Evolutionary conservation across 306 rosid species (phyloP).

Genomic region (Cicer chorassanicum): DNA sequence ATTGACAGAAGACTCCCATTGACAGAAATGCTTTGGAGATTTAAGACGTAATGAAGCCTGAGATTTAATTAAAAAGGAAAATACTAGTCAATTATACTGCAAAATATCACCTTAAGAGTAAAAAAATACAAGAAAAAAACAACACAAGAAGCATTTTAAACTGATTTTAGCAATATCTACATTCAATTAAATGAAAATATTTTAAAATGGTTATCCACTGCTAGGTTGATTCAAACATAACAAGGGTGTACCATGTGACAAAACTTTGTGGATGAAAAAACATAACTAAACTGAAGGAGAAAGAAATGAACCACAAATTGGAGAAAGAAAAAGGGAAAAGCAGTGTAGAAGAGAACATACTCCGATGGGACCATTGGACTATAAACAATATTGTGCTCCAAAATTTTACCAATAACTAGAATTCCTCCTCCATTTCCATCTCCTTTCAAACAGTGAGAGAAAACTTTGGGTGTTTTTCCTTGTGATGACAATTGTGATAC

Average conservation of each 20-base stretch:
- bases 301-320: too few species aligned
- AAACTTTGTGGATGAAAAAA: background rate
- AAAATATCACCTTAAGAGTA: constrained; percentile 28
- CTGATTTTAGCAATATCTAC: background rate
- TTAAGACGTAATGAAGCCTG: background rate
- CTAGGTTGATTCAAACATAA: constrained; percentile 23
- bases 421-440: constrained; percentile 91
- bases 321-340: constrained; percentile 30
- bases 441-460: constrained; percentile 92
- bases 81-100: constrained; percentile 40
- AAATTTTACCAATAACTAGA: constrained; percentile 91
- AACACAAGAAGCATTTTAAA: constrained; percentile 32
- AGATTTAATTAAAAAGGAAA: constrained; percentile 38
- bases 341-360: background rate
- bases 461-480: constrained; percentile 75
- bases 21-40: constrained; percentile 44
- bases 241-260: constrained; percentile 1
- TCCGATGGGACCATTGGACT: constrained; percentile 81
- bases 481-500: constrained; percentile 82
- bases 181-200: background rate
- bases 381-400: constrained; percentile 86
- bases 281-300: too few species aligned
- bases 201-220: constrained; percentile 6
- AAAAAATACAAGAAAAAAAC: constrained; percentile 1
- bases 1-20: constrained; percentile 77